These are phyloP conservation scores for Xylaria palmicola DNA, from an alignment of 495 filamentous ascomycete species.

Conservation along the genomic window DNA sequence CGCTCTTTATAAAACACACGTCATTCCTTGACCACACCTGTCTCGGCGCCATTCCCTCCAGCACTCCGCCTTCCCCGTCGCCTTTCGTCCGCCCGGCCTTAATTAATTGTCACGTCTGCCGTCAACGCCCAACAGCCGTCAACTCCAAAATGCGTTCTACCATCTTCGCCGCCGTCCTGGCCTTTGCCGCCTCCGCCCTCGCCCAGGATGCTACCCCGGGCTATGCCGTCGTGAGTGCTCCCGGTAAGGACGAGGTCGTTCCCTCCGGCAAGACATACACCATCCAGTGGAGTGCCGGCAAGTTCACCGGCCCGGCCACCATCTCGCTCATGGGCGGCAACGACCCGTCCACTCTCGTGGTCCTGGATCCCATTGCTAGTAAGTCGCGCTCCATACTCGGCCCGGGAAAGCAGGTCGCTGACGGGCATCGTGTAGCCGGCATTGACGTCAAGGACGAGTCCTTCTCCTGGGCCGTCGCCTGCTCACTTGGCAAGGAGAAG, in stretches of 20 bases:
- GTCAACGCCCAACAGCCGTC: conserved; percentile 6
- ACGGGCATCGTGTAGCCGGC: conserved; percentile 22
- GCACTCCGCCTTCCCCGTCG: conserved; percentile 1
- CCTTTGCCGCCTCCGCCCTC: conserved; percentile 39
- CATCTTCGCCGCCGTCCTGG: conserved; percentile 42
- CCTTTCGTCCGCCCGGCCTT: neutral
- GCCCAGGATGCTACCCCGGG: conserved; percentile 38
- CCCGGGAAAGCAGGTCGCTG: neutral
- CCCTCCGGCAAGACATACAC: conserved; percentile 40
- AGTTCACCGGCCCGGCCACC: conserved; percentile 26
- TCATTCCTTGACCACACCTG: conserved; percentile 20
- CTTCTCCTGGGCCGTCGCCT: conserved; percentile 41
- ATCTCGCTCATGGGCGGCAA: conserved; percentile 44
- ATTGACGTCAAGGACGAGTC: conserved; percentile 30
- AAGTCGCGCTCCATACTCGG: conserved; percentile 24
- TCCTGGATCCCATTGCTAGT: conserved; percentile 38
- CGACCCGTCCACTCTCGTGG: conserved; percentile 23
- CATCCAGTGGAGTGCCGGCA: conserved; percentile 28
- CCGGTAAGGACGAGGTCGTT: conserved; percentile 33
- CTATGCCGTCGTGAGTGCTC: conserved; percentile 41
- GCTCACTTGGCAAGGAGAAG: conserved; percentile 33
- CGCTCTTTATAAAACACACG: conserved; percentile 24
- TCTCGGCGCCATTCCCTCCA: conserved; percentile 20
- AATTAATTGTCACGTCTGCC: conserved; percentile 15
- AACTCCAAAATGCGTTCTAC: conserved; percentile 49